A percentile compares a stretch with the other conserved stretches of the same genome.
phyloP scores from a whole-genome alignment of 202 grass and related monocot genomes.

The Carex arenaria region DNA sequence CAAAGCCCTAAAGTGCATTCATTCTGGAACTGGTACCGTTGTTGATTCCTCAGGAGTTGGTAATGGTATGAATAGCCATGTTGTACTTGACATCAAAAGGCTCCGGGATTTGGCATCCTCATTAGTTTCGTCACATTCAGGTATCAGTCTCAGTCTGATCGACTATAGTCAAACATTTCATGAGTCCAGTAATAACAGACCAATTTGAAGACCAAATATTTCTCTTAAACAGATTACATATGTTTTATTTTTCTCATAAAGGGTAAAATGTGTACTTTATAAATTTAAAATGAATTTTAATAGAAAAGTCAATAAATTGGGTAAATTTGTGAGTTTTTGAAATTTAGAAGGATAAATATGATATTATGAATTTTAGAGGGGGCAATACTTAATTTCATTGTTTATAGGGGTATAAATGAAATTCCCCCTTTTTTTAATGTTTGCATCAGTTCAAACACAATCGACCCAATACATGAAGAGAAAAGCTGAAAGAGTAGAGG shows the following conservation, averaged over 20 bases:
- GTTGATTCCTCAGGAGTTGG: slow-evolving; percentile 1
- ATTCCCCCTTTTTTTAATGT: not conserved
- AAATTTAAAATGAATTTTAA: too few relatives aligned
- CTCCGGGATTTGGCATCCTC: slow-evolving; percentile 51
- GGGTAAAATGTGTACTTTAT: too few relatives aligned
- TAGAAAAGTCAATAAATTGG: too few relatives aligned
- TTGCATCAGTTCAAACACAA: slow-evolving; percentile 55
- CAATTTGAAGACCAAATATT: too few relatives aligned
- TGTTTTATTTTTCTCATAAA: too few relatives aligned
- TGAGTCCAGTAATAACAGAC: not conserved
- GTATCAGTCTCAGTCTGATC: slow-evolving; percentile 24
- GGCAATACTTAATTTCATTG: too few relatives aligned
- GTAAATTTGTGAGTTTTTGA: too few relatives aligned
- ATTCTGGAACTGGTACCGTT: not conserved
- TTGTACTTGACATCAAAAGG: slow-evolving; percentile 38
- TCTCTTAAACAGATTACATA: too few relatives aligned
- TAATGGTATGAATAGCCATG: slow-evolving; percentile 22
- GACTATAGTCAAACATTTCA: not conserved
- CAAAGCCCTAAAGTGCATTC: slow-evolving; percentile 53
- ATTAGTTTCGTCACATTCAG: slow-evolving; percentile 55
- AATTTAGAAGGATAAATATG: too few relatives aligned
- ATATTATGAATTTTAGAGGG: too few relatives aligned
- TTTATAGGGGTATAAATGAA: too few relatives aligned
- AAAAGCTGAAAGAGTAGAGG: slow-evolving; percentile 33
- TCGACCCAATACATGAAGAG: slow-evolving; percentile 73